Evolutionary conservation across 1,284 basidiomycete species (phyloP), one percentile per base, ranked within the genome.

Genomic region (Ustilago sp.): DNA sequence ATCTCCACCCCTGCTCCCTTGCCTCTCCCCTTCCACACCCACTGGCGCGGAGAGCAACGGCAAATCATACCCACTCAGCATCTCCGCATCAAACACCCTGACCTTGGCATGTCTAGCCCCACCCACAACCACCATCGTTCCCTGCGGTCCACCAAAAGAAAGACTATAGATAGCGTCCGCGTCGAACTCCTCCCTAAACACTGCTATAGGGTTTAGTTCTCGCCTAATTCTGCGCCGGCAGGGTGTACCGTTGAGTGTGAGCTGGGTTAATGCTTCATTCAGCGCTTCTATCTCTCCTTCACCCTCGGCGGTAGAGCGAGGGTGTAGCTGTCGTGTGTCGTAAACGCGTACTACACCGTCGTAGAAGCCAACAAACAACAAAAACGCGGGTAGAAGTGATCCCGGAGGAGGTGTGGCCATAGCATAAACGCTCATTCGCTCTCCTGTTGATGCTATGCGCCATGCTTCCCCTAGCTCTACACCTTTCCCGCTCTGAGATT

Each of bases 281-380:
- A 60, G 43, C 11, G 32, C 38, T 15, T 62, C n/a, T 51, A 53
- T 59, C 17, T 35, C 17, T 32, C 31, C 31, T 19, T 19, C 50
- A 15, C 35, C 4, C 43, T 36, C 32, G 11, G 45, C 31, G 13
- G 31, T 13, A 36, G 23, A 28, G 23, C 23, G 23, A 17, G 1
- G 9, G 41, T 7, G 34, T 43, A 8, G 12, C 17, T 61, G 47
- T 1, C 75, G 68, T n/a, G 63, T 65, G 17, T 80, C 78, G 51
- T 77, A 80, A 15, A 80, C 68, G 9, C 78, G 39, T 6, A 80
- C 71, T 0, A 63, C 41, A 6, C 78, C 78, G 19, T 78, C 75
- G 28, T 72, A 80, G 35, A 66, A 77, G 3, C 78, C 78, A 2
- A 63, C 75, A 39, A 77, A 80, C n/a, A 80, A 68, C 35, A 77